These are phyloP conservation scores for Iberis amara DNA, from an alignment of 441 rosid genomes.

Conservation along the genomic window DNA sequence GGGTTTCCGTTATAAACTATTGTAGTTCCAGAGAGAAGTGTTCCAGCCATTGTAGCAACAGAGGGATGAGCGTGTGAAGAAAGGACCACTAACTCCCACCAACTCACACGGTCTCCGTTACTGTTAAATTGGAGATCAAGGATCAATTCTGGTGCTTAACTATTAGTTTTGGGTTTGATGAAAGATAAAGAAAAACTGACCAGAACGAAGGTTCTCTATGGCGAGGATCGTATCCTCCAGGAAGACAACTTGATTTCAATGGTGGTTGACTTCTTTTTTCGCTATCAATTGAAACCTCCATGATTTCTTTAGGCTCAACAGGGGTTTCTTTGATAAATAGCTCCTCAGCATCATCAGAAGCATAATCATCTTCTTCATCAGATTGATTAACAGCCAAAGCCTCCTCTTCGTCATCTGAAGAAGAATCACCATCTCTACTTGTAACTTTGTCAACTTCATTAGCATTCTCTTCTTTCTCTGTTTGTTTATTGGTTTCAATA, in stretches of 20 bases:
- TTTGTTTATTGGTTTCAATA: conserved; percentile 26
- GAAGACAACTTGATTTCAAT: conserved; percentile 37
- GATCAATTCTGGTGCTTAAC: background rate
- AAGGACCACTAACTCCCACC: conserved; percentile 94
- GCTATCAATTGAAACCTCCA: conserved; percentile 28
- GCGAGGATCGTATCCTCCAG: conserved; percentile 87
- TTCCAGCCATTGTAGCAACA: conserved; percentile 93
- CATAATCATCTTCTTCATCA: conserved; percentile 45
- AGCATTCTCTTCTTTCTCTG: conserved; percentile 33
- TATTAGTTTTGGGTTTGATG: background rate
- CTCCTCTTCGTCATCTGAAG: conserved; percentile 55
- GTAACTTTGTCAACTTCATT: conserved; percentile 29
- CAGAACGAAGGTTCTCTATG: conserved; percentile 92
- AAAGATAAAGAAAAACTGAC: conserved; percentile 36
- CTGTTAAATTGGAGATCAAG: conserved; percentile 35
- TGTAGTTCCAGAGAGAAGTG: conserved; percentile 79
- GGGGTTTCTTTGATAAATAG: conserved; percentile 38
- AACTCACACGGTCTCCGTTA: conserved; percentile 76
- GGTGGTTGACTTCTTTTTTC: conserved; percentile 31
- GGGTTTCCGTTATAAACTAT: conserved; percentile 93
- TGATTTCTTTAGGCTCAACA: conserved; percentile 32
- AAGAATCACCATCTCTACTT: conserved; percentile 41
- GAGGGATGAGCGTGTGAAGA: conserved; percentile 92
- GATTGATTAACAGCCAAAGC: conserved; percentile 40
- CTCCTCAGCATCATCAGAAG: conserved; percentile 51